Conservation (phyloP, 192 early-diverging fungal genomes). For the Phycomyces blakesleeanus region DNA sequence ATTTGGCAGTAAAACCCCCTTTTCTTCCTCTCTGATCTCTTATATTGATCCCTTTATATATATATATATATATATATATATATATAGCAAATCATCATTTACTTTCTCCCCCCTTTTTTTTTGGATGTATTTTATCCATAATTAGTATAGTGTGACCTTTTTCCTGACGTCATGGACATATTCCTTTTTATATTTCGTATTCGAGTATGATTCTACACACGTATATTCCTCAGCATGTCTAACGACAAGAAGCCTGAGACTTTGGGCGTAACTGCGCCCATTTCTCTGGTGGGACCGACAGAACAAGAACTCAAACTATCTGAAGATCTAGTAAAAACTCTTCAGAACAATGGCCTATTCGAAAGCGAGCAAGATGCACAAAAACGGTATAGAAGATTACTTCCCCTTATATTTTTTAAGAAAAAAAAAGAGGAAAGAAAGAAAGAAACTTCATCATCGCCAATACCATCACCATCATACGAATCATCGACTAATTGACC, state of each 20-base stretch:
- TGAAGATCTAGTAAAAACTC: conserved; percentile 59
- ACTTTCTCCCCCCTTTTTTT: too few species aligned
- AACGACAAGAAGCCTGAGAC: conserved; percentile 28
- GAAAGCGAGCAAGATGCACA: conserved; percentile 83
- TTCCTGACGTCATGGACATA: not conserved
- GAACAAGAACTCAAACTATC: conserved; percentile 65
- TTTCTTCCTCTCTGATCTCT: too few species aligned
- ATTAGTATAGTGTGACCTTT: not conserved
- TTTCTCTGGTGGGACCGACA: conserved; percentile 61
- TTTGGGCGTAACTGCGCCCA: conserved; percentile 80
- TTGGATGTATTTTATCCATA: too few species aligned
- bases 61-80: too few species aligned
- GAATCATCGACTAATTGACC: not conserved
- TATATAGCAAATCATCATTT: too few species aligned
- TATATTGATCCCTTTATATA: too few species aligned
- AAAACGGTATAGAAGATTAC: conserved; percentile 61
- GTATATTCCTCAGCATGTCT: conserved; percentile 9
- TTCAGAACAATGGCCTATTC: conserved; percentile 74
- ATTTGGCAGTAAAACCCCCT: too few species aligned
- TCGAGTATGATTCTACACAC: not conserved
- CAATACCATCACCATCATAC: not conserved
- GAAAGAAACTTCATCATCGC: too few species aligned
- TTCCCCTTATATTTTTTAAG: too few species aligned
- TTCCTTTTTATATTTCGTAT: not conserved
- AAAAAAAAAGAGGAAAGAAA: too few species aligned